Conservation (phyloP, 192 early-diverging fungal genomes). For the Gigaspora rosea region DNA sequence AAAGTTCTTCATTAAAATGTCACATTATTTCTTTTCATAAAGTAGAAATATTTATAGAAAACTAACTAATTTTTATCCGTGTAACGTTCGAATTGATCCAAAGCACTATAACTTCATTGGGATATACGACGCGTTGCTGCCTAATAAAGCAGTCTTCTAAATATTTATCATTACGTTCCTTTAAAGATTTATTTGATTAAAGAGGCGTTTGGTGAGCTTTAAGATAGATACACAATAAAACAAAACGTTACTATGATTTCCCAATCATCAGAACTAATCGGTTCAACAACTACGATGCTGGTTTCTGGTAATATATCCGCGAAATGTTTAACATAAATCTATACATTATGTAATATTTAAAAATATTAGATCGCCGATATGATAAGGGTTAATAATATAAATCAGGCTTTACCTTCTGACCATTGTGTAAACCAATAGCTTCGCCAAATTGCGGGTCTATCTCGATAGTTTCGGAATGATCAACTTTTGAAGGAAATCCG, state of each 20-base stretch:
- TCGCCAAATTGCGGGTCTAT: conserved; percentile 72
- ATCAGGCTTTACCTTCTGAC: conserved; percentile 50
- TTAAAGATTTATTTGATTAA: neutral
- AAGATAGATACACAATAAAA: neutral
- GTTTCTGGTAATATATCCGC: conserved; percentile 65
- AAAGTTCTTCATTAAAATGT: neutral
- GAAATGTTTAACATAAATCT: conserved; percentile 41
- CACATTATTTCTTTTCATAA: neutral
- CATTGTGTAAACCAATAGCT: conserved; percentile 63
- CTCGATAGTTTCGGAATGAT: conserved; percentile 55
- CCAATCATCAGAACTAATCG: conserved; percentile 74
- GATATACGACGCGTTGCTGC: conserved; percentile 69
- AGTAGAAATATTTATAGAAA: conserved; percentile 21
- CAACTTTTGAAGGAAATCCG: conserved; percentile 39
- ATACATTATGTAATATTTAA: neutral
- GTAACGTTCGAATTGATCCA: conserved; percentile 72
- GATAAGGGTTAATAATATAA: neutral
- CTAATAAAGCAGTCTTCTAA: conserved; percentile 69
- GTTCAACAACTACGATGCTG: conserved; percentile 66
- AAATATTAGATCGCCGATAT: neutral
- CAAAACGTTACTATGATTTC: conserved; percentile 63
- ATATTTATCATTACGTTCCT: conserved; percentile 73
- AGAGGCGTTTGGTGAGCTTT: neutral
- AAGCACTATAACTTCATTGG: conserved; percentile 67
- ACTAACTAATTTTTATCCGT: conserved; percentile 61